Evolutionary conservation across 1,139 yeast genomes (phyloP).

Genomic region (Debaryomyces fabryi): DNA sequence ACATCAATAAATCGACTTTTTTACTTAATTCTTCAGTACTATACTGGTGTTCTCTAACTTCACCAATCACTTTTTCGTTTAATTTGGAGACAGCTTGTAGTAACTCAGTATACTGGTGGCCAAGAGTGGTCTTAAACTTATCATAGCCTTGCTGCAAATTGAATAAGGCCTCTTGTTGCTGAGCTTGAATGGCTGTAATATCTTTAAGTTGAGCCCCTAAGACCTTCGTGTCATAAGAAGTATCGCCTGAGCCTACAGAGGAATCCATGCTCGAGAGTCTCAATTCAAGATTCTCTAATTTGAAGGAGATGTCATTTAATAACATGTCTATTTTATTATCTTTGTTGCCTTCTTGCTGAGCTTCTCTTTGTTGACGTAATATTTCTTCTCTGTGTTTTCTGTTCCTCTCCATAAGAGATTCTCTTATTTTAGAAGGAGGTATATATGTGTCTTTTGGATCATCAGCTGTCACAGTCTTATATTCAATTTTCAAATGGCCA

Average conservation of each 20-base stretch:
- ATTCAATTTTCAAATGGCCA: constrained; percentile 38
- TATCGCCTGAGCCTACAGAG: constrained; percentile 1
- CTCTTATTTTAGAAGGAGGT: constrained; percentile 31
- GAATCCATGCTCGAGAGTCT: constrained; percentile 4
- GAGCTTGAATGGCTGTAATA: constrained; percentile 19
- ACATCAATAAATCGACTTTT: constrained; percentile 48
- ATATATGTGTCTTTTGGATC: constrained; percentile 9
- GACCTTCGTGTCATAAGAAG: constrained; percentile 13
- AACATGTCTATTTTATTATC: not conserved
- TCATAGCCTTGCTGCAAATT: constrained; percentile 22
- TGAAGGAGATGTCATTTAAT: constrained; percentile 8
- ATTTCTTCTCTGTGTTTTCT: constrained; percentile 29
- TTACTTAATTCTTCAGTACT: constrained; percentile 37
- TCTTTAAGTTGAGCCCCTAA: constrained; percentile 19
- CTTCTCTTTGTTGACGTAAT: constrained; percentile 11
- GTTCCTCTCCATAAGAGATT: constrained; percentile 44
- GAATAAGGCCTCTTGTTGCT: constrained; percentile 19
- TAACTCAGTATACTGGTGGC: constrained; percentile 40
- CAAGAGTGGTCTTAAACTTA: constrained; percentile 30
- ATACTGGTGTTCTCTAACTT: constrained; percentile 47
- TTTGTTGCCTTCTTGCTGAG: not conserved
- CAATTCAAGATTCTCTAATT: constrained; percentile 11
- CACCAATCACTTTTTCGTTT: constrained; percentile 46
- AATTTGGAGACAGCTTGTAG: constrained; percentile 35
- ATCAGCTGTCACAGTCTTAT: constrained; percentile 20